A percentile compares a stretch with the other conserved stretches of the same genome.
These are phyloP conservation scores for Dispira simplex DNA, from an alignment of 192 early-diverging fungal species.

Conservation along the genomic window DNA sequence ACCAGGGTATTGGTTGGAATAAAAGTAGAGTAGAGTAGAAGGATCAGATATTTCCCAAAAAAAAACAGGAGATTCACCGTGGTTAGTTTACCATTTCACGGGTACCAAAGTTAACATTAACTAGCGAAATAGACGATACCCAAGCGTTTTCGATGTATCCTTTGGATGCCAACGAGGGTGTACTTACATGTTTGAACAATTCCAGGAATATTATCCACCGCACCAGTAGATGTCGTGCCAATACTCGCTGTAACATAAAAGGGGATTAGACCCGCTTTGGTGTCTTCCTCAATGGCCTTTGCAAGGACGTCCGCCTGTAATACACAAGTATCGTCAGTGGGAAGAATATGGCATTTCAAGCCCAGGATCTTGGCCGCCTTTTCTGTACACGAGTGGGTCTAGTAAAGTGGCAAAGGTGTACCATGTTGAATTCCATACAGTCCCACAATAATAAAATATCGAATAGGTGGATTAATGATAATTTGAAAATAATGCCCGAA, in stretches of 20 bases:
- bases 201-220: slow-evolving; percentile 36
- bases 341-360: slow-evolving; percentile 19
- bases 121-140: too few species aligned
- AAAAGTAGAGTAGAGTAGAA: too few species aligned
- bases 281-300: slow-evolving; percentile 30
- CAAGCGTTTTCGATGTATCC: too few species aligned
- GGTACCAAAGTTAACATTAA: too few species aligned
- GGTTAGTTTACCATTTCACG: too few species aligned
- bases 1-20: too few species aligned
- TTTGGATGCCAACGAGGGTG: neutral
- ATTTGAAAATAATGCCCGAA: too few species aligned
- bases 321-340: slow-evolving; percentile 20
- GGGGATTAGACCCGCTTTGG: slow-evolving; percentile 33
- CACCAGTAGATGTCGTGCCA: slow-evolving; percentile 42
- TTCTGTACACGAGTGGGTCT: slow-evolving; percentile 34
- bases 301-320: slow-evolving; percentile 28
- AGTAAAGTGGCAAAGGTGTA: neutral
- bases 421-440: too few species aligned
- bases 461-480: too few species aligned
- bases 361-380: slow-evolving; percentile 37
- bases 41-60: too few species aligned
- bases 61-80: too few species aligned
- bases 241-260: slow-evolving; percentile 45
- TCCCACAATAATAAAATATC: too few species aligned
- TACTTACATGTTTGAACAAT: slow-evolving; percentile 27